Evolutionary conservation across 176 grass and related monocot species (phyloP).

Genomic region (Hordeum marinum): DNA sequence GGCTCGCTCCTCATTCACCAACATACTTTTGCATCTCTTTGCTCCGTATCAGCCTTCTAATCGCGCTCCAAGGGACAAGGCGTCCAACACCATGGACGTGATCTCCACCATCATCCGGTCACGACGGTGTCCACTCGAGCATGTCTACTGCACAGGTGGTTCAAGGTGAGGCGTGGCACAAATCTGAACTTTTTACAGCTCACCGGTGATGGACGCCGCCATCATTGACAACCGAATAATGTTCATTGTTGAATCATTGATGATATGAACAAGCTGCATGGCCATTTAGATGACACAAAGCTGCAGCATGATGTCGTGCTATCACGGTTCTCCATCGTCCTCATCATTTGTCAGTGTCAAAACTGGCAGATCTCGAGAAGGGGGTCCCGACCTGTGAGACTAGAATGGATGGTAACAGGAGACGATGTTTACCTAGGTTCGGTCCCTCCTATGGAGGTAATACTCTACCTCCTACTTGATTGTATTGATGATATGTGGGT

Average conservation of each 20-base stretch:
- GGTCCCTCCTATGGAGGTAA: too few species aligned
- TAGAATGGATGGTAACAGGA: too few species aligned
- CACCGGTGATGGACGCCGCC: not conserved
- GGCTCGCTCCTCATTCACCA: slow-evolving; percentile 1
- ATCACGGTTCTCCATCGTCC: slow-evolving; percentile 30
- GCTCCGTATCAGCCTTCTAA: slow-evolving; percentile 6
- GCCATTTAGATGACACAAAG: not conserved
- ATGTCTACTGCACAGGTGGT: slow-evolving; percentile 54
- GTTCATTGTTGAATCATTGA: not conserved
- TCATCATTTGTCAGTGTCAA: too few species aligned
- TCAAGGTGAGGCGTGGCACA: slow-evolving; percentile 1
- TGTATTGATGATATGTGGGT: too few species aligned
- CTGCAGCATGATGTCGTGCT: slow-evolving; percentile 21
- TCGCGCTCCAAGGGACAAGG: not conserved
- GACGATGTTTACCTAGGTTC: too few species aligned
- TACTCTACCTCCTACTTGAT: too few species aligned
- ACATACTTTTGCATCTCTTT: slow-evolving; percentile 38
- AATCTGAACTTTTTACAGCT: too few species aligned
- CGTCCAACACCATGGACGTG: slow-evolving; percentile 27
- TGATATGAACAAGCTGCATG: not conserved
- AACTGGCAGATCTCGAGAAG: too few species aligned
- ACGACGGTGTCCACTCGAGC: slow-evolving; percentile 50
- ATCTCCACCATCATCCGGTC: slow-evolving; percentile 60
- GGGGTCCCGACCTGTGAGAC: too few species aligned
- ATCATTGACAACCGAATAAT: not conserved